Evolutionary conservation across 2,329 filamentous ascomycete genomes (phyloP).

Genomic region (Pseudopithomyces maydicus): DNA sequence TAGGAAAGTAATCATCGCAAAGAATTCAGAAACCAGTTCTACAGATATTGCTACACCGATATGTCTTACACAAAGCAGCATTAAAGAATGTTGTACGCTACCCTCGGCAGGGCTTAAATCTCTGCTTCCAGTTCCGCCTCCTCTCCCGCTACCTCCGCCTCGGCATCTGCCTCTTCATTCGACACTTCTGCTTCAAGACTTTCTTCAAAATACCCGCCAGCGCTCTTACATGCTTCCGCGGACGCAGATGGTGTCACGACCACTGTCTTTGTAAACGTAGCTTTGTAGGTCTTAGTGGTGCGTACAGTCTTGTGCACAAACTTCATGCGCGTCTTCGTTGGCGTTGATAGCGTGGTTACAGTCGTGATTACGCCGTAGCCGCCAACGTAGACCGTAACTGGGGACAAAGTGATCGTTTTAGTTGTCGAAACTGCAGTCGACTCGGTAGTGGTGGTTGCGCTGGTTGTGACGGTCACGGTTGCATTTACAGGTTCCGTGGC

Average conservation of each 20-base stretch:
- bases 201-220: not conserved
- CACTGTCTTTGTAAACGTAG: constrained; percentile 7
- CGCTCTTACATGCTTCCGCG: not conserved
- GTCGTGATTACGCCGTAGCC: constrained; percentile 22
- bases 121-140: too few species aligned
- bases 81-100: not conserved
- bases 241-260: constrained; percentile 5
- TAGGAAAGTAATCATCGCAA: too few species aligned
- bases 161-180: too few species aligned
- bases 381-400: constrained; percentile 43
- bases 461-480: constrained; percentile 36
- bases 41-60: not conserved
- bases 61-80: not conserved
- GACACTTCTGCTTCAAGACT: not conserved
- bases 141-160: too few species aligned
- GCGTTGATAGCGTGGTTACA: constrained; percentile 43
- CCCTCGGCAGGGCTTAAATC: not conserved
- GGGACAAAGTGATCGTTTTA: constrained; percentile 37
- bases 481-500: constrained; percentile 32
- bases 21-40: too few species aligned
- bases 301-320: constrained; percentile 27
- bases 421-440: constrained; percentile 28
- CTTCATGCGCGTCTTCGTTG: constrained; percentile 37
- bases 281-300: too few species aligned
- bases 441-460: constrained; percentile 35